These are phyloP conservation scores for Suhomyces sp. DNA, from an alignment of 805 yeast species.

Conservation along the genomic window DNA sequence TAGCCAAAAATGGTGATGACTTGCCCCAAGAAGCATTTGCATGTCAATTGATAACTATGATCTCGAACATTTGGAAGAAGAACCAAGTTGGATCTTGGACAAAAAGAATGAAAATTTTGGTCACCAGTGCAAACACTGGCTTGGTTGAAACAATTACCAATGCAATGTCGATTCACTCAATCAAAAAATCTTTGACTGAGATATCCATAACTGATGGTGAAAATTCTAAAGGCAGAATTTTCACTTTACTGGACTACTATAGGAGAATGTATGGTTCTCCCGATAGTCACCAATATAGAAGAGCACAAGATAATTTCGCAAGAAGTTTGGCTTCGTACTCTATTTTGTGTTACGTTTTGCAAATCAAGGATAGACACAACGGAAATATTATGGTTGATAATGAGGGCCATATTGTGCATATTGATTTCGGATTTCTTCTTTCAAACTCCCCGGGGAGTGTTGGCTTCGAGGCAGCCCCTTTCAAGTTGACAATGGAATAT, in stretches of 20 bases:
- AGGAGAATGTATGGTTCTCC: slow-evolving; percentile 68
- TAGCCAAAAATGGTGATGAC: slow-evolving; percentile 95
- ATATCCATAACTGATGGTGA: slow-evolving; percentile 64
- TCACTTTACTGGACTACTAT: slow-evolving; percentile 78
- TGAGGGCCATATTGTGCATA: slow-evolving; percentile 92
- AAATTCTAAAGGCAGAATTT: slow-evolving; percentile 66
- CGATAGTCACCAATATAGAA: slow-evolving; percentile 50
- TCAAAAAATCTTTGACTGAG: slow-evolving; percentile 86
- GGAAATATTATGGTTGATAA: slow-evolving; percentile 96
- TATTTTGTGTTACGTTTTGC: slow-evolving; percentile 81
- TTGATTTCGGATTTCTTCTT: slow-evolving; percentile 90
- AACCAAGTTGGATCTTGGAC: slow-evolving; percentile 81
- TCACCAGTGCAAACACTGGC: slow-evolving; percentile 88
- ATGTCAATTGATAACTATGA: slow-evolving; percentile 85
- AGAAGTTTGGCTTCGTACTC: slow-evolving; percentile 89
- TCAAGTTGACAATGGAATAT: slow-evolving; percentile 86
- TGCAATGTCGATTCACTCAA: slow-evolving; percentile 90
- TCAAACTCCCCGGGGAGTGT: slow-evolving; percentile 96
- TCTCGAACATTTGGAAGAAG: slow-evolving; percentile 79
- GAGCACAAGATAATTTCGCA: slow-evolving; percentile 84
- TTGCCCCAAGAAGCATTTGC: slow-evolving; percentile 97
- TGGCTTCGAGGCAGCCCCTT: slow-evolving; percentile 97
- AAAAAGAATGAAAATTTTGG: slow-evolving; percentile 85
- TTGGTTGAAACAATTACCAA: slow-evolving; percentile 94
- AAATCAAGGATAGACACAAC: slow-evolving; percentile 93